Base-by-base conservation (phyloP, 257 asterid species). In the Coffea canephora region DNA sequence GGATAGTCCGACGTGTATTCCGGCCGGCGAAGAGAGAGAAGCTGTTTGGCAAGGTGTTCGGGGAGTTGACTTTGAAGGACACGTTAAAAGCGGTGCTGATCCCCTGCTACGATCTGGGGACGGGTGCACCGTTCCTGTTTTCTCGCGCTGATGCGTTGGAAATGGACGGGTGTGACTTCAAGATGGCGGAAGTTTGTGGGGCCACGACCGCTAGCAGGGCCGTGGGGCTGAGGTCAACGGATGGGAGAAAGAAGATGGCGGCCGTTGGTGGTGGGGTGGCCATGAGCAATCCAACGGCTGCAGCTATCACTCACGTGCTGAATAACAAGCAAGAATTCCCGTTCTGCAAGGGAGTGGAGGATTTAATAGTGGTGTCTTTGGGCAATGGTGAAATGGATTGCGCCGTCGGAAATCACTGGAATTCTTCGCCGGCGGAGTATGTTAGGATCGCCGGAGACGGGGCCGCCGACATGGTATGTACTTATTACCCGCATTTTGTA, bases 291-390 rank as follows among this genome's bases (percentile, higher is more conserved):
- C 97, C 98, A 9, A 84, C 98, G 0, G 98, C 97, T 1, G 95
- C 96, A 0, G 98, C 98, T 0, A 89, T 94, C 27, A 92, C 98
- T 0, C 98, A 94, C 81, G 97, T 94, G 25, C 90, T 92, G 3
- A 90, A 94, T 19, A 94, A 94, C 74, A 94, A 91, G 87, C 95
- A 89, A 50, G 98, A 94, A 61, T 94, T 92, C 77, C 98, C 98
- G 0, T 83, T 84, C 8, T 91, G 95, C 73, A 89, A 83, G 21
- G 91, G 90, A 3, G 92, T 89, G 18, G 91, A 83, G 59, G 97
- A 92, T 78, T 73, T 94, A 80, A 52, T 90, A 78, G 96, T 92
- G 8, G 77, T 92, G 34, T 94, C 97, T 0, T 68, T 94, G n/a
- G 98, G 96, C 3, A 88, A 85, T 31, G 93, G 94, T 0, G 92